Percentiles rank a stretch among this genome's conserved stretches.
Evolutionary conservation across 2,329 filamentous ascomycete genomes (phyloP).

Genomic region (Knufia petricola): DNA sequence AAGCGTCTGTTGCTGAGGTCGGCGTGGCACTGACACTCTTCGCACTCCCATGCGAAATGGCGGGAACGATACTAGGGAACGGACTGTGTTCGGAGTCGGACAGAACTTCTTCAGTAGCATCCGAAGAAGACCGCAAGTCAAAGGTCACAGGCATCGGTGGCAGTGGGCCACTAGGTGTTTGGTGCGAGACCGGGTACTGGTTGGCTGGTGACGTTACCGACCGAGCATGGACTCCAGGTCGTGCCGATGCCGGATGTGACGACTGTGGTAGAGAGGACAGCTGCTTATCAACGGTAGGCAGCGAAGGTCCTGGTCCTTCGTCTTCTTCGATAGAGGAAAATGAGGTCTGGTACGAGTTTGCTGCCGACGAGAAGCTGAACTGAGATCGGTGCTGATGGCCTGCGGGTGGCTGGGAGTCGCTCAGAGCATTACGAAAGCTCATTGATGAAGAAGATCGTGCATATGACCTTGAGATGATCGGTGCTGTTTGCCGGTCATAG

Average conservation of each 20-base stretch:
- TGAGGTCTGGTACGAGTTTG: slow-evolving; percentile 16
- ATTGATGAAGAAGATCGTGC: slow-evolving; percentile 60
- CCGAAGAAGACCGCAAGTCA: slow-evolving; percentile 13
- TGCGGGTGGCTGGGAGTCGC: slow-evolving; percentile 56
- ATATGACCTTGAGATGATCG: slow-evolving; percentile 76
- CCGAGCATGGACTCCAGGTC: slow-evolving; percentile 66
- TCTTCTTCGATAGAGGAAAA: slow-evolving; percentile 21
- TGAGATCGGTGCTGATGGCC: slow-evolving; percentile 38
- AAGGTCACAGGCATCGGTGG: slow-evolving; percentile 11
- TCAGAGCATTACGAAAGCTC: slow-evolving; percentile 81
- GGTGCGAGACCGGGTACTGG: slow-evolving; percentile 30
- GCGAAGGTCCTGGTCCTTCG: slow-evolving; percentile 46
- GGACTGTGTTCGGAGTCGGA: slow-evolving; percentile 71
- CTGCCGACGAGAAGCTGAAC: slow-evolving; percentile 15
- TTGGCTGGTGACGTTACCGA: slow-evolving; percentile 73
- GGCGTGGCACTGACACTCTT: slow-evolving; percentile 21
- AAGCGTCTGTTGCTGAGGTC: slow-evolving; percentile 21
- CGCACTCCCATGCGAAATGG: slow-evolving; percentile 18
- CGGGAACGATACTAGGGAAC: slow-evolving; percentile 21
- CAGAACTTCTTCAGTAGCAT: slow-evolving; percentile 68
- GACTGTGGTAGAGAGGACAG: slow-evolving; percentile 24
- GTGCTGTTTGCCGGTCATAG: slow-evolving; percentile 87
- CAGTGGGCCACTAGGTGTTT: slow-evolving; percentile 17
- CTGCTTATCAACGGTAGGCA: slow-evolving; percentile 47
- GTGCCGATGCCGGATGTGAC: slow-evolving; percentile 17